Evolutionary conservation across 768 basidiomycete genomes (phyloP).

Genomic region (Panaeolus papilionaceus): DNA sequence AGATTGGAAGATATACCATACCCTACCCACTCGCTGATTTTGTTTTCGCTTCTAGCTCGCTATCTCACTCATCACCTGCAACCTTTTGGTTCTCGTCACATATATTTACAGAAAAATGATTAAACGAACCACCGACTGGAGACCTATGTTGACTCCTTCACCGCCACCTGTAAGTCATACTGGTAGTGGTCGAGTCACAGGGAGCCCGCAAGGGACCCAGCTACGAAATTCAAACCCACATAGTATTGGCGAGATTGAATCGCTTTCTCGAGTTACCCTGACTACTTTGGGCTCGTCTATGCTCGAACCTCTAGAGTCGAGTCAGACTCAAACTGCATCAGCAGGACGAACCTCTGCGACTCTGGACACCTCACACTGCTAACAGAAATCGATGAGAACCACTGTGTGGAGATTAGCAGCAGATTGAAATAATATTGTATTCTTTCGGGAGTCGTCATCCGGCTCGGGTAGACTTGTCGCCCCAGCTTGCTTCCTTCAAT

Average conservation of each 20-base stretch:
- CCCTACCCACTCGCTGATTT: background rate
- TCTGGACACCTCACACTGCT: background rate
- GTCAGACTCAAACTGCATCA: background rate
- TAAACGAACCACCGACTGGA: background rate
- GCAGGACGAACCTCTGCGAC: background rate
- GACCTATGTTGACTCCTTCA: background rate
- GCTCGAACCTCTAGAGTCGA: background rate
- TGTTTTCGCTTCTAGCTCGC: constrained; percentile 19
- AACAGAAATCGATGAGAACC: too few relatives aligned
- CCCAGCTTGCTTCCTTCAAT: too few relatives aligned
- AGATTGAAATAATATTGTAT: too few relatives aligned
- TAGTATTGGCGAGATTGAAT: background rate
- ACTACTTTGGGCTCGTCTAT: background rate
- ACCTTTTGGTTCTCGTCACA: constrained; percentile 34
- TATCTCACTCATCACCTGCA: constrained; percentile 28
- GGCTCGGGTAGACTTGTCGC: too few relatives aligned
- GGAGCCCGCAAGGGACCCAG: too few relatives aligned
- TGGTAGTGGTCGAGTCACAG: background rate
- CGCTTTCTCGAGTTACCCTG: background rate
- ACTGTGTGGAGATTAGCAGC: too few relatives aligned
- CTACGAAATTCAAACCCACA: too few relatives aligned
- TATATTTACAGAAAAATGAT: constrained; percentile 26
- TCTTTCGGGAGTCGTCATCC: too few relatives aligned
- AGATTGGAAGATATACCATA: background rate
- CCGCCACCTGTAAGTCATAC: background rate